phyloP scores from a whole-genome alignment of 441 rosid species.

The Monsonia emarginata region DNA sequence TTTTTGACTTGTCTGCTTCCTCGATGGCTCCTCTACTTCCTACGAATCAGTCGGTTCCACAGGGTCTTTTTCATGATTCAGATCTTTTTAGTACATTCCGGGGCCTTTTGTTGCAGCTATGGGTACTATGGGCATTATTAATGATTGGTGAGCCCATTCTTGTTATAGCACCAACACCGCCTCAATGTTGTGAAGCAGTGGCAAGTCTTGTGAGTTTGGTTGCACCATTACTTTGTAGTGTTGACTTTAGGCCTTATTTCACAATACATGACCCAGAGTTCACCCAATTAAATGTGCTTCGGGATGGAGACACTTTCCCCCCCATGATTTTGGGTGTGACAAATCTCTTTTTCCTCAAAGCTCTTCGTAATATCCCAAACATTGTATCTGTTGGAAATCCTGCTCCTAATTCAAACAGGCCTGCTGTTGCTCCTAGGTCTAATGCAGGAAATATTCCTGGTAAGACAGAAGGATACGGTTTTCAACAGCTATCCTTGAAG shows the following conservation, averaged over 20 bases:
- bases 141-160: slow-evolving; percentile 94
- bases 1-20: slow-evolving; percentile 63
- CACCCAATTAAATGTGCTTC: slow-evolving; percentile 53
- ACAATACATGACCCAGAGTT: slow-evolving; percentile 92
- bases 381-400: slow-evolving; percentile 87
- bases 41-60: slow-evolving; percentile 78
- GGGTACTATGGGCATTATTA: slow-evolving; percentile 86
- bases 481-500: slow-evolving; percentile 68
- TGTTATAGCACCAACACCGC: slow-evolving; percentile 86
- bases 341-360: slow-evolving; percentile 84
- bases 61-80: slow-evolving; percentile 90
- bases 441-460: slow-evolving; percentile 55
- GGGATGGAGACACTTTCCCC: slow-evolving; percentile 70
- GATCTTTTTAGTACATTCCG: slow-evolving; percentile 77
- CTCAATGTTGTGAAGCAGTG: slow-evolving; percentile 95
- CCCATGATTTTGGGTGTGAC: slow-evolving; percentile 92
- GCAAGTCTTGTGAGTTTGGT: slow-evolving; percentile 89
- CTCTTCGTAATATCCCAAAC: slow-evolving; percentile 80
- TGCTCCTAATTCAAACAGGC: slow-evolving; percentile 46
- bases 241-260: slow-evolving; percentile 96
- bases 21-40: slow-evolving; percentile 94
- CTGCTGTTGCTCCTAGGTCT: slow-evolving; percentile 43
- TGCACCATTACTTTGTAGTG: slow-evolving; percentile 72
- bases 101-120: slow-evolving; percentile 76
- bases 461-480: slow-evolving; percentile 61